These are phyloP conservation scores for Naganishia friedmannii DNA, from an alignment of 768 basidiomycete genomes.

Conservation along the genomic window DNA sequence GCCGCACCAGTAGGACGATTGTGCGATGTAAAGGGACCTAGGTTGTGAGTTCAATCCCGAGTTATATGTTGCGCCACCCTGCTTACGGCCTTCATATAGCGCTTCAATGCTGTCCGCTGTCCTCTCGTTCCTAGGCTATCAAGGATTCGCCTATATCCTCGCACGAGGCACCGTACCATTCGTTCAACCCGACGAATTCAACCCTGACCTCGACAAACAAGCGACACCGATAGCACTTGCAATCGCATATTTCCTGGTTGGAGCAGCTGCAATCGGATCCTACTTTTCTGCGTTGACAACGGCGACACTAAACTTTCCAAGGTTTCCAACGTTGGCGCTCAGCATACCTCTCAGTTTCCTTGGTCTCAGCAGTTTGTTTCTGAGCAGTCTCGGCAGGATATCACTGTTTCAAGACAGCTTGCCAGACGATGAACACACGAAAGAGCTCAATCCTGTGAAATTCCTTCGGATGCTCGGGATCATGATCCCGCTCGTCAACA, in stretches of 20 bases:
- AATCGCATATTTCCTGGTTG: constrained; percentile 43
- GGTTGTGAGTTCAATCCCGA: constrained; percentile 38
- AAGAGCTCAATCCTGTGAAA: constrained; percentile 38
- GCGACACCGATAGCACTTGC: constrained; percentile 17
- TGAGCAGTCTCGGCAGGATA: constrained; percentile 30
- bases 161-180: constrained; percentile 22
- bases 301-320: constrained; percentile 48
- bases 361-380: constrained; percentile 46
- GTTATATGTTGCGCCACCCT: background rate
- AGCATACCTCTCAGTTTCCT: constrained; percentile 47
- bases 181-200: background rate
- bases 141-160: constrained; percentile 43
- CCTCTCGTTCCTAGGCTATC: constrained; percentile 45
- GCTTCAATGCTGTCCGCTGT: constrained; percentile 42
- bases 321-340: constrained; percentile 47
- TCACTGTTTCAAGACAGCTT: constrained; percentile 16
- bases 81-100: constrained; percentile 37
- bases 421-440: constrained; percentile 22
- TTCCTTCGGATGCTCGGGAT: constrained; percentile 46
- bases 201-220: constrained; percentile 23
- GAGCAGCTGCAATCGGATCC: constrained; percentile 48
- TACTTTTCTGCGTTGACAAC: constrained; percentile 51
- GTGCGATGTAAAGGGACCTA: constrained; percentile 48
- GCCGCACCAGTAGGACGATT: constrained; percentile 49
- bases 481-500: constrained; percentile 45